phyloP scores from a whole-genome alignment of 2,329 filamentous ascomycete genomes.

The Tolypocladium inflatum region DNA sequence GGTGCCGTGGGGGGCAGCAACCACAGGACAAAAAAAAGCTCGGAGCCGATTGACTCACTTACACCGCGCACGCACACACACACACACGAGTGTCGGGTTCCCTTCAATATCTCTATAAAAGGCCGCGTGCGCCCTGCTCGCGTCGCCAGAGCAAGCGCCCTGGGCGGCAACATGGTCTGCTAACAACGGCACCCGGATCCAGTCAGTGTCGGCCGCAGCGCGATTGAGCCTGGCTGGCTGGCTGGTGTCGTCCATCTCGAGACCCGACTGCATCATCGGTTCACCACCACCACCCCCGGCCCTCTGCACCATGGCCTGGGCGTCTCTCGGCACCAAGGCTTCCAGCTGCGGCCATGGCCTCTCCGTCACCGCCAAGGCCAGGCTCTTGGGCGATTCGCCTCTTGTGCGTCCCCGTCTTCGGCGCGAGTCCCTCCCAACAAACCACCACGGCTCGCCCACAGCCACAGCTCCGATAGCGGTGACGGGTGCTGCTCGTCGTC shows the following conservation, averaged over 20 bases:
- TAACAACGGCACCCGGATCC: background rate
- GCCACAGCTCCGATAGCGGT: constrained; percentile 3
- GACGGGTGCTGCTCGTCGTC: constrained; percentile 10
- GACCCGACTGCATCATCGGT: background rate
- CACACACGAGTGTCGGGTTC: background rate
- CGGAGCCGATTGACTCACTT: constrained; percentile 4
- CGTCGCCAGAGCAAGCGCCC: background rate
- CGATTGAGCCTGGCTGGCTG: background rate
- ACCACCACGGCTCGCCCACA: constrained; percentile 1
- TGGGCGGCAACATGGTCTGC: background rate
- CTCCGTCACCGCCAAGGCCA: background rate
- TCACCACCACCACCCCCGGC: constrained; percentile 1
- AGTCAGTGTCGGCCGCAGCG: background rate
- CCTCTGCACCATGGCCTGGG: constrained; percentile 27
- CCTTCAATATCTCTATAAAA: background rate
- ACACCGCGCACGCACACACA: background rate
- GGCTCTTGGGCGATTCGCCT: background rate
- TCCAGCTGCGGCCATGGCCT: constrained; percentile 14
- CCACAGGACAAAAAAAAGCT: background rate
- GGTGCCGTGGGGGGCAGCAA: background rate
- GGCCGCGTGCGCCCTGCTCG: background rate
- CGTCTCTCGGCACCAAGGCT: constrained; percentile 29
- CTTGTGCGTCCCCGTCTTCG: background rate
- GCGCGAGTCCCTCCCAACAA: background rate
- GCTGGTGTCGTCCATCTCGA: background rate